phyloP scores from a whole-genome alignment of 2,329 filamentous ascomycete species.

The Cercospora canescens region DNA sequence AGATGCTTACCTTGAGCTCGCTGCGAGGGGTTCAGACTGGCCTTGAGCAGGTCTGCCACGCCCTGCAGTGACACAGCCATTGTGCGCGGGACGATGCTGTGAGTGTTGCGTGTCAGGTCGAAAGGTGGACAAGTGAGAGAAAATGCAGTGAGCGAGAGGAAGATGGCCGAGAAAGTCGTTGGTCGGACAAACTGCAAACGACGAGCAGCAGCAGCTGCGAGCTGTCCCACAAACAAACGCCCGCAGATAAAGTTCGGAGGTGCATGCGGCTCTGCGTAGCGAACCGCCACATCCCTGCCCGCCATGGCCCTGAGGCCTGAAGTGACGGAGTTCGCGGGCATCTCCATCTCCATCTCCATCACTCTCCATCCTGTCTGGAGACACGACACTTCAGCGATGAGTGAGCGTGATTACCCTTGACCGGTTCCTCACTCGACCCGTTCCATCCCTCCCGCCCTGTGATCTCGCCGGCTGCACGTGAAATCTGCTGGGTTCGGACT shows the following conservation, averaged over 20 bases:
- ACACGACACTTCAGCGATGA: background rate
- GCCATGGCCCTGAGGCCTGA: background rate
- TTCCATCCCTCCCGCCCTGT: background rate
- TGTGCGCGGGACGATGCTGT: background rate
- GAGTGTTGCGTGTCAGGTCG: background rate
- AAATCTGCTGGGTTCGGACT: background rate
- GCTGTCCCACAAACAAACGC: slow-evolving; percentile 1
- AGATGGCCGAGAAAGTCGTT: background rate
- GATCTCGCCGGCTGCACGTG: background rate
- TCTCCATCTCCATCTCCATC: background rate
- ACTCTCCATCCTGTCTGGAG: background rate
- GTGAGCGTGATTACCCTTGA: background rate
- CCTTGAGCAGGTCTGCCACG: slow-evolving; percentile 82
- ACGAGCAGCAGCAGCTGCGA: background rate
- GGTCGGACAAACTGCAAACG: background rate
- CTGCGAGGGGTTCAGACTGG: slow-evolving; percentile 73
- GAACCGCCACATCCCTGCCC: background rate
- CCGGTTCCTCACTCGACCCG: background rate
- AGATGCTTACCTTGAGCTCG: slow-evolving; percentile 8
- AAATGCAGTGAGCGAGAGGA: background rate
- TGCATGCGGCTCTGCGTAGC: background rate
- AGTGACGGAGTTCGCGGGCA: background rate
- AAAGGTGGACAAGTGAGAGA: background rate
- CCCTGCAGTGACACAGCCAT: slow-evolving; percentile 64
- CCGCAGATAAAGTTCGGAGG: background rate